Percentiles rank a stretch among this genome's conserved stretches.
phyloP scores from a whole-genome alignment of 2,329 filamentous ascomycete genomes.

The Malbranchea zuffiana region DNA sequence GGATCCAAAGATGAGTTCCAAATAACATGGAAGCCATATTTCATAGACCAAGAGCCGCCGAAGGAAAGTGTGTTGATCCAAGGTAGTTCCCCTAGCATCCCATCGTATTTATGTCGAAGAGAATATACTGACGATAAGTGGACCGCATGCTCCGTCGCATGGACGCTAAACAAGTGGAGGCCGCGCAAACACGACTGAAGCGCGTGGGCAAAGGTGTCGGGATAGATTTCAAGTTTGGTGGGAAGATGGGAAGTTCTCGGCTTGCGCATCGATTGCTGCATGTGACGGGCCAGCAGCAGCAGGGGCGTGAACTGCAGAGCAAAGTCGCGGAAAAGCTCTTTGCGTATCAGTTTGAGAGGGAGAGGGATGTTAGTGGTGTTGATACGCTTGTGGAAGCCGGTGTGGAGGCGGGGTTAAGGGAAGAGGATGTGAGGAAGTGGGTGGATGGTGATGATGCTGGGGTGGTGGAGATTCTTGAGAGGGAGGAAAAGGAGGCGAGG shows the following conservation, averaged over 20 bases:
- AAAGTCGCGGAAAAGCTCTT: constrained; percentile 15
- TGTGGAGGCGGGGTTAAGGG: constrained; percentile 11
- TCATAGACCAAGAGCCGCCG: constrained; percentile 13
- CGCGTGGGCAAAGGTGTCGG: constrained; percentile 12
- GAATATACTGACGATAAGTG: too few relatives aligned
- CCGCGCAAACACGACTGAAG: constrained; percentile 14
- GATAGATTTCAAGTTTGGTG: constrained; percentile 16
- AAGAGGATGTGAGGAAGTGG: constrained; percentile 9
- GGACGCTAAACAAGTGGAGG: constrained; percentile 12
- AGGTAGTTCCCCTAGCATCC: constrained; percentile 6
- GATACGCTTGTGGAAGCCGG: constrained; percentile 12
- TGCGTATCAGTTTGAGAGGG: constrained; percentile 16
- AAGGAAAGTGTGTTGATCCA: constrained; percentile 12
- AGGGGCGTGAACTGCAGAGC: constrained; percentile 7
- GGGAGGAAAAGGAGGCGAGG: constrained; percentile 9
- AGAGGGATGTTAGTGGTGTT: constrained; percentile 14
- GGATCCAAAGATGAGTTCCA: constrained; percentile 12
- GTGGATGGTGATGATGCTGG: constrained; percentile 12
- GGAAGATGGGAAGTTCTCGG: constrained; percentile 17
- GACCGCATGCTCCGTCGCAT: constrained; percentile 18
- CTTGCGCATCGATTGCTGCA: constrained; percentile 15
- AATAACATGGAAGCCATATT: constrained; percentile 14
- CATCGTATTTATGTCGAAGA: too few relatives aligned
- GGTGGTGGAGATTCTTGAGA: constrained; percentile 9
- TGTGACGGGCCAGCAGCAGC: constrained; percentile 4